Conservation (phyloP, 805 yeast genomes). For the Candida nanaspora region DNA sequence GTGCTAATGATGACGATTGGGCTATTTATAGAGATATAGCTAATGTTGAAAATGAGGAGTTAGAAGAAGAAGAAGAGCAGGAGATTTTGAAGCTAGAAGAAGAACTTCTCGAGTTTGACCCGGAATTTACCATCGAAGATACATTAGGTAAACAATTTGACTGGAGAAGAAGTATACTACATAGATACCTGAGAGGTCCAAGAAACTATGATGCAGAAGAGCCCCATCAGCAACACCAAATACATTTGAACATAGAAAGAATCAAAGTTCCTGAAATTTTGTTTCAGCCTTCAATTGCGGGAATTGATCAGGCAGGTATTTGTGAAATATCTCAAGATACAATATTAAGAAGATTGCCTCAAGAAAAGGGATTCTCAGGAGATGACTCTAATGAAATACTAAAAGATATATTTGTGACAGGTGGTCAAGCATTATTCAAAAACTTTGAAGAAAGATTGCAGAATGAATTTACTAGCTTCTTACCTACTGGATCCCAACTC, state of each 20-base stretch:
- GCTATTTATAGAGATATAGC: slow-evolving; percentile 79
- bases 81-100: slow-evolving; percentile 59
- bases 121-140: slow-evolving; percentile 78
- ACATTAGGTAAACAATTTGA: slow-evolving; percentile 75
- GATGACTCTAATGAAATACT: slow-evolving; percentile 41
- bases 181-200: slow-evolving; percentile 86
- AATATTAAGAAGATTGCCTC: slow-evolving; percentile 50
- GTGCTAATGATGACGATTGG: slow-evolving; percentile 96
- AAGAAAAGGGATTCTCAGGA: slow-evolving; percentile 43
- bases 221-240: slow-evolving; percentile 80
- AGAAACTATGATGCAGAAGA: slow-evolving; percentile 77
- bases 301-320: slow-evolving; percentile 94
- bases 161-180: slow-evolving; percentile 76
- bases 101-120: slow-evolving; percentile 74
- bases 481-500: slow-evolving; percentile 63
- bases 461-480: slow-evolving; percentile 57
- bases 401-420: slow-evolving; percentile 73
- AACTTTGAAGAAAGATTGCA: slow-evolving; percentile 63
- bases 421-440: slow-evolving; percentile 68
- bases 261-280: slow-evolving; percentile 87
- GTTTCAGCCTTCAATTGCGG: slow-evolving; percentile 91
- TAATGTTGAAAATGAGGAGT: slow-evolving; percentile 68
- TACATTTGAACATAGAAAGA: slow-evolving; percentile 86
- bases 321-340: slow-evolving; percentile 67
- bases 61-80: slow-evolving; percentile 66